Evolutionary conservation across 2,329 filamentous ascomycete species (phyloP).

Genomic region (Neonectria neomacrospora): DNA sequence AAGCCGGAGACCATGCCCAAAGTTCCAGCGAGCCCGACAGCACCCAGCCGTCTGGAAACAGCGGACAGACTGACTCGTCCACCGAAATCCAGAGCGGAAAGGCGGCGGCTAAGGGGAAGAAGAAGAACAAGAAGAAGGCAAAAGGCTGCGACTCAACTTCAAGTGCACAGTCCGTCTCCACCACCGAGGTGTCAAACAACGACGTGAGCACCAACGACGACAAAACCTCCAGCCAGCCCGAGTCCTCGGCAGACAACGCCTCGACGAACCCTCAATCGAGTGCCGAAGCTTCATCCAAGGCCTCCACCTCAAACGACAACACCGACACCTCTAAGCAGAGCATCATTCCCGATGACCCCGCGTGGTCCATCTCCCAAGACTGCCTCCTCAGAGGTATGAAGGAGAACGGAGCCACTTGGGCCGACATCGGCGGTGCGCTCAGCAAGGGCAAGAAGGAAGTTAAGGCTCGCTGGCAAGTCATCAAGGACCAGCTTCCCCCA

Average conservation of each 20-base stretch:
- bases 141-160: constrained; percentile 8
- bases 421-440: constrained; percentile 45
- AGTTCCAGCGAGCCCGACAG: constrained; percentile 2
- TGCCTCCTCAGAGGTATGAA: constrained; percentile 50
- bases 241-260: constrained; percentile 1
- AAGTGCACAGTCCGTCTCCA: background rate
- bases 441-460: constrained; percentile 45
- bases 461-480: constrained; percentile 48
- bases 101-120: constrained; percentile 6
- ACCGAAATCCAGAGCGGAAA: background rate
- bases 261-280: constrained; percentile 18
- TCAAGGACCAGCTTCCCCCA: constrained; percentile 38
- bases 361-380: constrained; percentile 52
- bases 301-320: constrained; percentile 2
- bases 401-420: constrained; percentile 45
- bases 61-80: background rate
- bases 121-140: constrained; percentile 20
- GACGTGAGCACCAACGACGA: constrained; percentile 15
- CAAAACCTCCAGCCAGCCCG: constrained; percentile 10
- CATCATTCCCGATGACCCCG: constrained; percentile 12
- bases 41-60: background rate
- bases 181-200: constrained; percentile 6
- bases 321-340: constrained; percentile 6
- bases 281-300: constrained; percentile 11
- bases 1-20: background rate